Evolutionary conservation across 2,329 filamentous ascomycete genomes (phyloP), one percentile per base, ranked within the genome.

Genomic region (Catunica adiposa): DNA sequence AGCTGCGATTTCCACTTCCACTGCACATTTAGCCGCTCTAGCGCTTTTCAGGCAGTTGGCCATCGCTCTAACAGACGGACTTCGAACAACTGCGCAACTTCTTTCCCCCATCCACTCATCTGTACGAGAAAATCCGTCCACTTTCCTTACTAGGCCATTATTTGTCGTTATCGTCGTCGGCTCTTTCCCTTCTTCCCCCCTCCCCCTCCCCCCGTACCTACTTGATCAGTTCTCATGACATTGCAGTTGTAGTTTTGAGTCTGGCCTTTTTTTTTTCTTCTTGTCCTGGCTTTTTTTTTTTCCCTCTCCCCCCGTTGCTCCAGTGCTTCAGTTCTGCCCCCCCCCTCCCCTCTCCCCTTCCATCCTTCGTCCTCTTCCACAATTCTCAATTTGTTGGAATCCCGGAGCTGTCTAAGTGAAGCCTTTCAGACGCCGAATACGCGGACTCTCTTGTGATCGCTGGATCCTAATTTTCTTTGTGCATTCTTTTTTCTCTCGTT

Each of bases 401-500:
- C 40, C 40, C 40, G 40, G 40, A 44, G 14, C 4, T 34, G 5
- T 34, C 29, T 11, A 34, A 34, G 29, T 34, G 29, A 34, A 34
- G 29, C 29, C 29, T 34, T 34, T 34, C 29, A 11, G 29, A 5
- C 29, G 11, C 29, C 29, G 29, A 34, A 34, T 11, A 34, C 29
- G 11, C 29, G 23, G 42, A 34, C 29, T 11, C 29, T 15, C 15
- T 46, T n/a, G 40, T 15, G 20, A 46, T 46, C 40, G 40, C 15
- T 46, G n/a, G 5, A 34, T 34, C 29, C 29, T 34, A 11, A 46
- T n/a, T 22, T 46, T 25, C 31, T 37, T 37, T 20, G 15, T 26
- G n/a, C 15, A 50, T 26, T 14, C 26, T 51, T 53, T 34, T 56
- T 51, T 55, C 25, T 25, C 26, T 59, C 37, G 38, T 22, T 54